Percentiles rank a stretch among this genome's conserved stretches.
Evolutionary conservation across 768 basidiomycete genomes (phyloP).

Genomic region (Tulasnella sp.): DNA sequence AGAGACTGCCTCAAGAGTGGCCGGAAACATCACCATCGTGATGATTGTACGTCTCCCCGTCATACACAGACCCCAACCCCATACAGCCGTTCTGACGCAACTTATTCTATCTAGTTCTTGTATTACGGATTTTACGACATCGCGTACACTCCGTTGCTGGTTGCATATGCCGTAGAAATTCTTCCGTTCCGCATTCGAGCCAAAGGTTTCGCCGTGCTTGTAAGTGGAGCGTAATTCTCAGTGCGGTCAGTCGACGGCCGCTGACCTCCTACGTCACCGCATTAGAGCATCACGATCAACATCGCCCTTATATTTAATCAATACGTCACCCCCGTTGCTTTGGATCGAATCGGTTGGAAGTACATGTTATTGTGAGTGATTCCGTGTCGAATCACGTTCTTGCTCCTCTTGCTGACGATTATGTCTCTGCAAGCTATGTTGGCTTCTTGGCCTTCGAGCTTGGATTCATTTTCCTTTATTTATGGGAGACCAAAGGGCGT

Average conservation of each 20-base stretch:
- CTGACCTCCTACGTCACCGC: no score
- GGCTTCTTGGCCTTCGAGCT: constrained; percentile 20
- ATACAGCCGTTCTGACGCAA: background rate
- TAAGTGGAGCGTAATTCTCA: no score
- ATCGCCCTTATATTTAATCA: constrained; percentile 83
- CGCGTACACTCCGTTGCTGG: constrained; percentile 73
- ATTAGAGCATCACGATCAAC: constrained; percentile 62
- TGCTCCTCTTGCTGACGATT: no score
- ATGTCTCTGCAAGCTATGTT: no score
- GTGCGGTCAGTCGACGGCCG: no score
- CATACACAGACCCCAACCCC: background rate
- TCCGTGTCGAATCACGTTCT: no score
- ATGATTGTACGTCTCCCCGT: constrained; percentile 32
- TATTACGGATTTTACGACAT: constrained; percentile 26
- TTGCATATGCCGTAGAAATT: constrained; percentile 85
- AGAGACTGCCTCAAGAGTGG: no score
- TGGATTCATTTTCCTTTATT: background rate
- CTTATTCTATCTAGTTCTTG: background rate
- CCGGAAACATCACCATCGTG: no score
- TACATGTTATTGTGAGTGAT: constrained; percentile 51
- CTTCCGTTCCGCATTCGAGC: constrained; percentile 77
- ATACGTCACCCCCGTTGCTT: constrained; percentile 78
- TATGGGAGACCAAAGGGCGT: constrained; percentile 30
- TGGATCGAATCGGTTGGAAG: constrained; percentile 62
- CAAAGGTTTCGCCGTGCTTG: constrained; percentile 76